phyloP scores from a whole-genome alignment of 2,329 filamentous ascomycete genomes.

The Catunica adiposa region DNA sequence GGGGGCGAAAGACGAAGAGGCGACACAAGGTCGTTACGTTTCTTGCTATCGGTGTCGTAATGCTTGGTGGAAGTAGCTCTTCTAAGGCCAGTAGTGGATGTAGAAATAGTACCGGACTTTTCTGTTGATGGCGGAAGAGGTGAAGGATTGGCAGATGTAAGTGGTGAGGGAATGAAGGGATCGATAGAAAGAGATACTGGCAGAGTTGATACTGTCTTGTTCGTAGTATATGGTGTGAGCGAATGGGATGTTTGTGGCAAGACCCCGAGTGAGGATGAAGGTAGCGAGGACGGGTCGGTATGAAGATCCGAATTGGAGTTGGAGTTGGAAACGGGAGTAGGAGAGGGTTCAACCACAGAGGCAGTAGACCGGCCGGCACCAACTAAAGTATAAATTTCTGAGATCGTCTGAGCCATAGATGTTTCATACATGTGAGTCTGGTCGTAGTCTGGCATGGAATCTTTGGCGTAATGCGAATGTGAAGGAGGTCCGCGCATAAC shows the following conservation, averaged over 20 bases:
- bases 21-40: slow-evolving; percentile 12
- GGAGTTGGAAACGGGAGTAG: slow-evolving; percentile 4
- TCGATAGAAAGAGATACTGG: not conserved
- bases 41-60: slow-evolving; percentile 11
- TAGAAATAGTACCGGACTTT: not conserved
- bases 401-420: not conserved
- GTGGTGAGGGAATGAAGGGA: not conserved
- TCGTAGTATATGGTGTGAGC: not conserved
- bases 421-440: not conserved
- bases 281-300: not conserved
- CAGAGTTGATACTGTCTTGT: not conserved
- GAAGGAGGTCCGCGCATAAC: slow-evolving; percentile 8
- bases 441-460: not conserved
- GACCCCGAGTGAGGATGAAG: not conserved
- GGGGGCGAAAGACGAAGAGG: slow-evolving; percentile 14
- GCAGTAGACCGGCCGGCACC: not conserved
- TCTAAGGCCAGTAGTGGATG: slow-evolving; percentile 2
- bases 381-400: not conserved
- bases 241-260: not conserved
- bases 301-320: slow-evolving; percentile 5
- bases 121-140: not conserved
- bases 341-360: not conserved
- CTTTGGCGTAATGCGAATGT: not conserved
- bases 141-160: not conserved
- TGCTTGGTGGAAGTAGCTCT: slow-evolving; percentile 14